Evolutionary conservation across 139 green algal genomes (phyloP).

Genomic region (Micromonas commoda): DNA sequence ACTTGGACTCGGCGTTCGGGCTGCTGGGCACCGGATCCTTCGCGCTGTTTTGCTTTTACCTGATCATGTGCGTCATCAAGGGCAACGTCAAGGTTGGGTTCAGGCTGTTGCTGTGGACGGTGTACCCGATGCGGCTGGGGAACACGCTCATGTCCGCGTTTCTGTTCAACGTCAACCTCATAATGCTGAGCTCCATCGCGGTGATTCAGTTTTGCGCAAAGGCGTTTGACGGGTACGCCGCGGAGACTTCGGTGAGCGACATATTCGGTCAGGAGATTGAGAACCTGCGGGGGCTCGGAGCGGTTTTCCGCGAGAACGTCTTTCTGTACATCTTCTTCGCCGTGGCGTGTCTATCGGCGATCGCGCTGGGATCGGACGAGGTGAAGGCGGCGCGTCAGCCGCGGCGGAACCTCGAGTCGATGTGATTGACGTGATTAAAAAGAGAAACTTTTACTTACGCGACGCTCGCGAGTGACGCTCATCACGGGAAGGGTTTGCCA

Average conservation of each 20-base stretch:
- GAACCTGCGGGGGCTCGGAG: constrained; percentile 56
- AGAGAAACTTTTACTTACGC: background rate
- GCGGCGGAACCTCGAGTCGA: background rate
- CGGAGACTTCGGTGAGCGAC: constrained; percentile 68
- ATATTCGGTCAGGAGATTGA: constrained; percentile 69
- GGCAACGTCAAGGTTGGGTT: constrained; percentile 87
- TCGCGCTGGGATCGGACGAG: background rate
- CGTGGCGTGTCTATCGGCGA: background rate
- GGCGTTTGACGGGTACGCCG: constrained; percentile 77
- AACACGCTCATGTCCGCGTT: constrained; percentile 87
- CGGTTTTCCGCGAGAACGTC: constrained; percentile 52
- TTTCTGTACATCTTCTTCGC: constrained; percentile 59
- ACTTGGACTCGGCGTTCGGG: constrained; percentile 74
- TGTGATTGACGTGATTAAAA: constrained; percentile 6
- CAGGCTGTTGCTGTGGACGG: constrained; percentile 72
- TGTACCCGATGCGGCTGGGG: constrained; percentile 18
- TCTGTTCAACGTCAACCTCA: constrained; percentile 90
- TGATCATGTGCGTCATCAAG: constrained; percentile 73
- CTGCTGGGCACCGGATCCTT: constrained; percentile 86
- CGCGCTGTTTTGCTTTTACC: constrained; percentile 88
- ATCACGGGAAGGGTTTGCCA: background rate
- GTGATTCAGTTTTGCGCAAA: constrained; percentile 85
- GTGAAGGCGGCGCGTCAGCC: background rate
- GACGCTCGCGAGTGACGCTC: too few relatives aligned
- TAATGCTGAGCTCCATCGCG: constrained; percentile 70